phyloP scores from a whole-genome alignment of 164 flowering plant species.

The Macadamia tetraphylla region DNA sequence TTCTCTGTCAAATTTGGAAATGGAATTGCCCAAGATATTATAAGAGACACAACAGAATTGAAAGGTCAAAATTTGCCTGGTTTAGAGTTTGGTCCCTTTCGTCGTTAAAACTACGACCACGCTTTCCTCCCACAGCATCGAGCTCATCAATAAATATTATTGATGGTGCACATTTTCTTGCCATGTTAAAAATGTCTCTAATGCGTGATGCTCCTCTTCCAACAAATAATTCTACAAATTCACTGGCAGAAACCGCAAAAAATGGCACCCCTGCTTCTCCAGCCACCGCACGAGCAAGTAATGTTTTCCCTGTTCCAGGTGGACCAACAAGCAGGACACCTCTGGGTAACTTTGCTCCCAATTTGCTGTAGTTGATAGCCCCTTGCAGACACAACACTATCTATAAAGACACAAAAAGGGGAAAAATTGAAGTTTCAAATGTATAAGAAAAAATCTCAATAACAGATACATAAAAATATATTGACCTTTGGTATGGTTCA shows the following conservation, averaged over 20 bases:
- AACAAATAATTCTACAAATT: constrained; percentile 96
- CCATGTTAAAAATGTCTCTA: constrained; percentile 79
- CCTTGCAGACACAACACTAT: constrained; percentile 89
- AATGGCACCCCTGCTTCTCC: constrained; percentile 99
- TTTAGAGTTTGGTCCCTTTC: constrained; percentile 96
- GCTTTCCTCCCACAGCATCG: constrained; percentile 97
- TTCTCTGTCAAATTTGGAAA: constrained; percentile 1
- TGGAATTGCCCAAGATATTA: not conserved
- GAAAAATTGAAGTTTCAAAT: not conserved
- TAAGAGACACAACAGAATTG: constrained; percentile 4
- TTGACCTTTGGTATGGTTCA: not conserved
- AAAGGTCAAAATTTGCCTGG: constrained; percentile 46
- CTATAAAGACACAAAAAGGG: constrained; percentile 31
- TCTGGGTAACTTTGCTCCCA: constrained; percentile 93
- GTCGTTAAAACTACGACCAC: constrained; percentile 97
- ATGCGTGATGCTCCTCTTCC: constrained; percentile 99
- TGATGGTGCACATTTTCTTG: constrained; percentile 87
- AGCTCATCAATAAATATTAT: constrained; percentile 97
- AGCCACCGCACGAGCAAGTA: constrained; percentile 97
- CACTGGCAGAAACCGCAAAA: constrained; percentile 93
- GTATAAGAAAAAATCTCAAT: not conserved
- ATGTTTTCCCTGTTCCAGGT: constrained; percentile 98
- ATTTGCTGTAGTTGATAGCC: constrained; percentile 62
- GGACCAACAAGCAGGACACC: constrained; percentile 94
- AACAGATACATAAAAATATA: not conserved